A percentile compares a stretch with the other conserved stretches of the same genome.
phyloP scores from a whole-genome alignment of 78 protist species.

The Pigoraptor vietnamica region DNA sequence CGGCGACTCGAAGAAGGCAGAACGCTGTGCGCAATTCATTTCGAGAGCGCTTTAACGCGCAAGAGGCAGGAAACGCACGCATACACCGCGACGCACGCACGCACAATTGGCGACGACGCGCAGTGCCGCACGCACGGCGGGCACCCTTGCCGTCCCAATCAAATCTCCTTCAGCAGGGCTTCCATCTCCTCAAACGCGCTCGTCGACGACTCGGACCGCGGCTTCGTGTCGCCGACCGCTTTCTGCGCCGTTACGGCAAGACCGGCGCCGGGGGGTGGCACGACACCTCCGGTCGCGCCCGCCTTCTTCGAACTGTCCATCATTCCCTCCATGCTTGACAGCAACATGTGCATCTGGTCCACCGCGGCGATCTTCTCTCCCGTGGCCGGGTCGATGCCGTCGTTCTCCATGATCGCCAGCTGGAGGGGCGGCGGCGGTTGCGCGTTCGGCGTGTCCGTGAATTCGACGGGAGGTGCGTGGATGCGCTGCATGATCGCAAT shows the following conservation, averaged over 20 bases:
- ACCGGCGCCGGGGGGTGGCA: background rate
- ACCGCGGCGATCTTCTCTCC: background rate
- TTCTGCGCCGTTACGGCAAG: background rate
- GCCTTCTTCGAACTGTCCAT: background rate
- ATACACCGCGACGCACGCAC: no score
- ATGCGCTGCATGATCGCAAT: background rate
- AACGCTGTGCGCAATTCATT: no score
- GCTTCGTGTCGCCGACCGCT: background rate
- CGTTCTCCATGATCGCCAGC: background rate
- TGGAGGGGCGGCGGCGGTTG: background rate
- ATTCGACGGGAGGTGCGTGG: background rate
- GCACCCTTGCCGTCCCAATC: no score
- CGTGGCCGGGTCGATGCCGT: background rate
- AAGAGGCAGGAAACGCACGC: no score
- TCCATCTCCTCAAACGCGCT: background rate
- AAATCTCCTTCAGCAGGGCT: background rate
- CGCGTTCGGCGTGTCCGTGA: background rate
- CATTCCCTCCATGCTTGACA: background rate
- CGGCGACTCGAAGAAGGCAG: no score
- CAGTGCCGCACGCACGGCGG: no score
- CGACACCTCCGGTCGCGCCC: background rate
- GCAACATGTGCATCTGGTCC: background rate
- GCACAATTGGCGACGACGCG: no score
- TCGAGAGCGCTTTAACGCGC: no score
- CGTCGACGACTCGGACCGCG: background rate